phyloP scores from a whole-genome alignment of 225 moss, liverwort and hornwort species.

The Takakia lepidozioides region DNA sequence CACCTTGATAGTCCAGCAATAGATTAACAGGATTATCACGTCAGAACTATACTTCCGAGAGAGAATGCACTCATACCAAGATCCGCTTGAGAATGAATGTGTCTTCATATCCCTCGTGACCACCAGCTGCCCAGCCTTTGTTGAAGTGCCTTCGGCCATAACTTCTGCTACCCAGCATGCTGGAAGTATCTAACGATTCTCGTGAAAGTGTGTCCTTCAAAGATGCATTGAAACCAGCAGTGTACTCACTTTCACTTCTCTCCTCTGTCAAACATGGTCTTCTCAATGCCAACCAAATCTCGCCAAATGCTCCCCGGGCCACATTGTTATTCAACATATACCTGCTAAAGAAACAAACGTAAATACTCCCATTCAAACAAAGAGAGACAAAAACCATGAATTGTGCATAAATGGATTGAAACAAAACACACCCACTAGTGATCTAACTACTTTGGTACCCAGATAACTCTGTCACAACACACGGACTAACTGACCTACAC shows the following conservation, averaged over 20 bases:
- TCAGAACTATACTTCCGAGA: too few relatives aligned
- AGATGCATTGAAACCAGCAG: constrained; percentile 16
- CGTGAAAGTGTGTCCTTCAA: constrained; percentile 14
- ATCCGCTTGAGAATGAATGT: constrained; percentile 69
- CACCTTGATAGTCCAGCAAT: too few relatives aligned
- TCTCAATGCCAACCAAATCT: constrained; percentile 70
- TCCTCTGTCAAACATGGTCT: constrained; percentile 46
- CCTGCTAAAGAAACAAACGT: too few relatives aligned
- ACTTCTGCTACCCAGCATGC: constrained; percentile 16
- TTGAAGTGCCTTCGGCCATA: constrained; percentile 18
- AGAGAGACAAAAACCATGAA: too few relatives aligned
- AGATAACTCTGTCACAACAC: too few relatives aligned
- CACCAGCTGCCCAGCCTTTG: constrained; percentile 22
- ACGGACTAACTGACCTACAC: too few relatives aligned
- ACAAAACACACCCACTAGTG: too few relatives aligned
- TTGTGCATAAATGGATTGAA: too few relatives aligned
- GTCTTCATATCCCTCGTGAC: constrained; percentile 27
- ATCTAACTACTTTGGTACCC: too few relatives aligned
- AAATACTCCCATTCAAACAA: too few relatives aligned
- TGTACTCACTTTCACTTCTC: constrained; percentile 9
- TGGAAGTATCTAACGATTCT: constrained; percentile 21
- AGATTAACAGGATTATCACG: too few relatives aligned
- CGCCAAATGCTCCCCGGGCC: constrained; percentile 78
- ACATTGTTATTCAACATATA: constrained; percentile 81
- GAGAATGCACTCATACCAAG: constrained; percentile 33